These are phyloP conservation scores for Mycosarcoma mackinlayi DNA, from an alignment of 1,284 basidiomycete species.

Conservation along the genomic window DNA sequence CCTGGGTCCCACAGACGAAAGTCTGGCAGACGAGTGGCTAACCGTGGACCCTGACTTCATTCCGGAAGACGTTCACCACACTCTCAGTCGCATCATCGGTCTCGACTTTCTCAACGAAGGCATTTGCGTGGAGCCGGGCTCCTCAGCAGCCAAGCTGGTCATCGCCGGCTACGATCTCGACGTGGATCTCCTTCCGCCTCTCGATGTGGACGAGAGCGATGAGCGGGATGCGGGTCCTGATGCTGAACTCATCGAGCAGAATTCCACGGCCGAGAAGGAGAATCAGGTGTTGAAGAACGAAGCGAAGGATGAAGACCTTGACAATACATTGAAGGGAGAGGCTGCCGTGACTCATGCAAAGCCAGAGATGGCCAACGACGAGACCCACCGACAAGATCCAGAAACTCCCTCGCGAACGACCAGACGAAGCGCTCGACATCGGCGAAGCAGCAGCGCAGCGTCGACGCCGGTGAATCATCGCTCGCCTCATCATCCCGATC, in stretches of 20 bases:
- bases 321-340: neutral
- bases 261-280: neutral
- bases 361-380: neutral
- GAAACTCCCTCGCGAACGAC: slow-evolving; percentile 15
- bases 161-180: slow-evolving; percentile 17
- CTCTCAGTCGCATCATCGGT: slow-evolving; percentile 49
- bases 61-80: slow-evolving; percentile 39
- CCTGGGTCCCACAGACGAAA: slow-evolving; percentile 24
- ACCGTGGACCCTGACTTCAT: slow-evolving; percentile 47
- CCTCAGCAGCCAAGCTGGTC: slow-evolving; percentile 32
- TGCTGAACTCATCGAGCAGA: neutral
- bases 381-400: neutral
- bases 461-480: slow-evolving; percentile 31
- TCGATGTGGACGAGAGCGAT: slow-evolving; percentile 5
- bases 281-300: neutral
- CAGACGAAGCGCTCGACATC: slow-evolving; percentile 15
- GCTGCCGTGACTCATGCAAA: neutral
- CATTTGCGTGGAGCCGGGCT: slow-evolving; percentile 37
- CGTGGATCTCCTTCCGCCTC: slow-evolving; percentile 3
- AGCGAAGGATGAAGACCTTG: neutral
- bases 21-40: slow-evolving; percentile 32
- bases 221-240: neutral
- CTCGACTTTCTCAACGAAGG: slow-evolving; percentile 45
- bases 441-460: slow-evolving; percentile 21
- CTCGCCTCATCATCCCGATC: slow-evolving; percentile 33